Conservation (phyloP, 2,329 filamentous ascomycete genomes). For the Colletotrichum lini region DNA sequence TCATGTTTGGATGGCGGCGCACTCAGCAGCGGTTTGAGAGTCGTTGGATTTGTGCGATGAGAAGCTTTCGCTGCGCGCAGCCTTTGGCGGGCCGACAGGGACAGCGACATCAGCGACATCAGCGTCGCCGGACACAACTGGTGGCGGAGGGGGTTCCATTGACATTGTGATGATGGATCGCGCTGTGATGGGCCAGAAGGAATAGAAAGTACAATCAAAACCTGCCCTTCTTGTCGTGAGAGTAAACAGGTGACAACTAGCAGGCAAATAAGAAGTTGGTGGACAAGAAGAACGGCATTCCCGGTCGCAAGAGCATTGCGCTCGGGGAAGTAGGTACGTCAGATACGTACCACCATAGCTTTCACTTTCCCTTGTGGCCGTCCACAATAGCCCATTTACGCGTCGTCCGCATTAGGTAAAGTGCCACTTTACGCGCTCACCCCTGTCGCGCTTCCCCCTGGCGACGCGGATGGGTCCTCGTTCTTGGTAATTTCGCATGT, state of each 20-base stretch:
- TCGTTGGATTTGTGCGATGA: conserved; percentile 71
- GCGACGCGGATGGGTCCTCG: conserved; percentile 37
- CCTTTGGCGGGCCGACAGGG: conserved; percentile 40
- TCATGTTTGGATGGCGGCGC: conserved; percentile 44
- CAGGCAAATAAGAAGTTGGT: neutral
- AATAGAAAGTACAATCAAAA: neutral
- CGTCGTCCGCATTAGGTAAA: conserved; percentile 49
- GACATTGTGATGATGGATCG: conserved; percentile 47
- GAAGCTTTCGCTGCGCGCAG: conserved; percentile 69
- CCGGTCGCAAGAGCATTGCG: conserved; percentile 11
- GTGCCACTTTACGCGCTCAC: conserved; percentile 61
- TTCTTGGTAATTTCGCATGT: conserved; percentile 31
- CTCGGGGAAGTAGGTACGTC: conserved; percentile 26
- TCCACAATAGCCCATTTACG: conserved; percentile 45
- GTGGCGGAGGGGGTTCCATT: conserved; percentile 55
- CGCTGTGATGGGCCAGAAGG: neutral
- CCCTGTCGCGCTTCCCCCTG: conserved; percentile 37
- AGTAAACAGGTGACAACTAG: neutral
- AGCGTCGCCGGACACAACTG: conserved; percentile 46
- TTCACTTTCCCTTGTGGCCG: conserved; percentile 14
- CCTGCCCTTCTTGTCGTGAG: neutral
- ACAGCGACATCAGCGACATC: conserved; percentile 45
- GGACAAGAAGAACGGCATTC: neutral
- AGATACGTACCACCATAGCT: conserved; percentile 29
- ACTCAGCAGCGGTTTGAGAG: conserved; percentile 83